These are phyloP conservation scores for Candida anglica DNA, from an alignment of 805 yeast species.

Conservation along the genomic window DNA sequence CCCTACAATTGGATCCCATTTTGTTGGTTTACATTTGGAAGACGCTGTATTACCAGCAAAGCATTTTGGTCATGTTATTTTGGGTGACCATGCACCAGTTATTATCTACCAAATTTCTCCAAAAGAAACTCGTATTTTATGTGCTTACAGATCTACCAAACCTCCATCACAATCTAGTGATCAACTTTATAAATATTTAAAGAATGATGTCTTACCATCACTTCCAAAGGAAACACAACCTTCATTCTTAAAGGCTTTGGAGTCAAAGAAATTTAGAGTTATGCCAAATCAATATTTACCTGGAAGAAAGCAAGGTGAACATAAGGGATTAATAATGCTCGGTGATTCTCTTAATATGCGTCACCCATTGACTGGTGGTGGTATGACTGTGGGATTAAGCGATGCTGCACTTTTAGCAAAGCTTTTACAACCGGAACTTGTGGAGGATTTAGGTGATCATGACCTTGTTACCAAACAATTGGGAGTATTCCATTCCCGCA, in stretches of 20 bases:
- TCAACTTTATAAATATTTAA: conserved; percentile 59
- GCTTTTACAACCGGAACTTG: conserved; percentile 51
- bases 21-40: conserved; percentile 75
- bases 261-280: conserved; percentile 54
- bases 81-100: conserved; percentile 85
- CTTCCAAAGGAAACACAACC: conserved; percentile 66
- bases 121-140: conserved; percentile 79
- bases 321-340: conserved; percentile 73
- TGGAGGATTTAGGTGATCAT: conserved; percentile 56
- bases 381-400: conserved; percentile 95
- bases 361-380: conserved; percentile 98
- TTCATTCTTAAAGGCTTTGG: conserved; percentile 63
- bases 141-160: conserved; percentile 74
- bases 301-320: conserved; percentile 59
- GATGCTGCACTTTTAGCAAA: conserved; percentile 72
- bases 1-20: conserved; percentile 76
- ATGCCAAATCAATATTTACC: conserved; percentile 95
- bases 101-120: conserved; percentile 83
- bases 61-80: conserved; percentile 83
- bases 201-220: conserved; percentile 55
- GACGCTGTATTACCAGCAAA: conserved; percentile 74
- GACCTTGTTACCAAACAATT: conserved; percentile 53
- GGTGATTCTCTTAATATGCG: conserved; percentile 98
- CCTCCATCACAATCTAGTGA: conserved; percentile 64
- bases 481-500: conserved; percentile 65